Evolutionary conservation across 345 rosid species (phyloP).

Genomic region (Camelina neglecta): DNA sequence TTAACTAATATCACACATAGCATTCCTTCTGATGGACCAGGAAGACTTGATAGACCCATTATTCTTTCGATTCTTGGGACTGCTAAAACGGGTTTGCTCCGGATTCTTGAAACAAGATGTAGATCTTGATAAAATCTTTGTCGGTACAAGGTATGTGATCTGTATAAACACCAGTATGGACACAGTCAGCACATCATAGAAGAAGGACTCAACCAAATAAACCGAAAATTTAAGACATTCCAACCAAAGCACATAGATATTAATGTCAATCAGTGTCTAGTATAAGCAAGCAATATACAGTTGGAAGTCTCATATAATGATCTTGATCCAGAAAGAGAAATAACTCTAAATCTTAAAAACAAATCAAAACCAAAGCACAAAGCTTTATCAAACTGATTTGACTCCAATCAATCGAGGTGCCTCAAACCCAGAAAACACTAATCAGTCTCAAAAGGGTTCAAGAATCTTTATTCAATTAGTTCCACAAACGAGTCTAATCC

Average conservation of each 20-base stretch:
- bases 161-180: constrained; percentile 34
- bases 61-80: constrained; percentile 45
- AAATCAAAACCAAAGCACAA: constrained; percentile 5
- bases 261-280: not conserved
- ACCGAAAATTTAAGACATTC: not conserved
- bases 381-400: constrained; percentile 4
- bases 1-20: constrained; percentile 74
- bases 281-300: constrained; percentile 15
- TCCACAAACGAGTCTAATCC: not conserved
- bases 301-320: constrained; percentile 6
- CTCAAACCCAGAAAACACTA: constrained; percentile 4
- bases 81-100: not conserved
- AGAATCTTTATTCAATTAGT: not conserved
- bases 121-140: constrained; percentile 12
- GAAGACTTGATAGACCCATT: constrained; percentile 90
- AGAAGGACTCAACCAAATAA: not conserved
- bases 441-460: constrained; percentile 15
- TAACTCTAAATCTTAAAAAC: not conserved
- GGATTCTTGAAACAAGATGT: constrained; percentile 3
- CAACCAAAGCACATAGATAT: not conserved
- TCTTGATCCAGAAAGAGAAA: constrained; percentile 1
- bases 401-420: not conserved
- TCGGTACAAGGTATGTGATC: constrained; percentile 25
- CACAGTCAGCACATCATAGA: constrained; percentile 25
- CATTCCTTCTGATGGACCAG: constrained; percentile 92